A percentile compares a stretch with the other conserved stretches of the same genome.
Conservation (phyloP, 768 basidiomycete species). For the Calocybe indica region DNA sequence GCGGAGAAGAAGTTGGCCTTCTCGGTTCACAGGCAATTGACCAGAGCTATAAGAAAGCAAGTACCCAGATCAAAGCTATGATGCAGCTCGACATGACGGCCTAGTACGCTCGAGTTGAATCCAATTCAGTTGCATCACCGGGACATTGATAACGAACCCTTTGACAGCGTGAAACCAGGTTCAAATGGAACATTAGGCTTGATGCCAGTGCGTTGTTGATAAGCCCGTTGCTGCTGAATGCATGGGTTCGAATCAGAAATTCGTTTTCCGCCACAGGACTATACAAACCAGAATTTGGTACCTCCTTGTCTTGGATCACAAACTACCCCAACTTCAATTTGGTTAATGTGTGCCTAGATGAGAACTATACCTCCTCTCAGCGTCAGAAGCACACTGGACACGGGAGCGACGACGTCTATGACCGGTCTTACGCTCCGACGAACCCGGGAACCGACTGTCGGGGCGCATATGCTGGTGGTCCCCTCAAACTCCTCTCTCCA, state of each 20-base stretch:
- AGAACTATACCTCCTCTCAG: too few species aligned
- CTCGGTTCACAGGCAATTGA: conserved; percentile 41
- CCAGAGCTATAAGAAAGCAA: conserved; percentile 34
- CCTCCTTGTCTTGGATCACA: conserved; percentile 29
- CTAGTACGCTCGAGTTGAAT: too few species aligned
- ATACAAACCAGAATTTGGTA: conserved; percentile 31
- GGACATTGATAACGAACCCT: neutral
- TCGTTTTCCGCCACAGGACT: conserved; percentile 14
- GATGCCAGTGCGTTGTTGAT: conserved; percentile 13
- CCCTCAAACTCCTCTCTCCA: too few species aligned
- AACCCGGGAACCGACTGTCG: too few species aligned
- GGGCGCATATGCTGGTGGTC: too few species aligned
- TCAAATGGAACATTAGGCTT: conserved; percentile 33
- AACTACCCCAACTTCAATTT: too few species aligned
- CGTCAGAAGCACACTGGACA: too few species aligned
- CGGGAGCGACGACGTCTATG: too few species aligned
- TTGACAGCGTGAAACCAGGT: conserved; percentile 39
- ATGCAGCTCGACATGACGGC: conserved; percentile 42
- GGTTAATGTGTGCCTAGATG: too few species aligned
- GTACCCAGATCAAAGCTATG: conserved; percentile 33
- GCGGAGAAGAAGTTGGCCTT: conserved; percentile 49
- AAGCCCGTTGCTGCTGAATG: too few species aligned
- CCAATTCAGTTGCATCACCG: neutral
- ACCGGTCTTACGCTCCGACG: too few species aligned
- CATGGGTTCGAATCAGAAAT: too few species aligned